Evolutionary conservation across 2,329 filamentous ascomycete genomes (phyloP).

Genomic region (Colletotrichum lindemuthianum): DNA sequence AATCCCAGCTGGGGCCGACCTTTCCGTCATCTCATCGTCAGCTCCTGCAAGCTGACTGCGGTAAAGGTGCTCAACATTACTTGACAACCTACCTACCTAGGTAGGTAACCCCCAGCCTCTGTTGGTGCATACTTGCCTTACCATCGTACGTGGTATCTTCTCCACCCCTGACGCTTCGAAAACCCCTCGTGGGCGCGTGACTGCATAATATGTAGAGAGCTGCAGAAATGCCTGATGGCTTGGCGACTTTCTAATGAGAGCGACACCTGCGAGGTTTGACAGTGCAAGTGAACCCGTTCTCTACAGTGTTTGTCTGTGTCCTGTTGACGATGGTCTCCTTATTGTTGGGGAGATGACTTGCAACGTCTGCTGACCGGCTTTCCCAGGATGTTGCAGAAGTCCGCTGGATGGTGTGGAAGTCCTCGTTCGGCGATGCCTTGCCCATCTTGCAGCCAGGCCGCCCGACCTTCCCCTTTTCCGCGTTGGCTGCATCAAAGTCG

Average conservation of each 20-base stretch:
- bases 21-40: conserved; percentile 3
- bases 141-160: too few species aligned
- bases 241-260: not conserved
- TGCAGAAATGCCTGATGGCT: conserved; percentile 28
- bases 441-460: conserved; percentile 19
- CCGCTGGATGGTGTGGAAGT: not conserved
- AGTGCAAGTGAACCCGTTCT: conserved; percentile 10
- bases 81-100: too few species aligned
- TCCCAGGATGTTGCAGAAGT: conserved; percentile 16
- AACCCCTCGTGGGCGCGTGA: conserved; percentile 17
- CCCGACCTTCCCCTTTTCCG: conserved; percentile 9
- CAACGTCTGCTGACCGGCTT: conserved; percentile 27
- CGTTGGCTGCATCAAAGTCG: conserved; percentile 3
- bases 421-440: conserved; percentile 1
- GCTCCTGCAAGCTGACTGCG: conserved; percentile 8
- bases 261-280: not conserved
- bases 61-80: not conserved
- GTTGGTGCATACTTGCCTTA: too few species aligned
- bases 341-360: conserved; percentile 8
- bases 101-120: too few species aligned
- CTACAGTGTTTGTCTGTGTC: conserved; percentile 30
- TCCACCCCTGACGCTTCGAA: too few species aligned
- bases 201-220: not conserved
- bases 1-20: not conserved
- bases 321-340: not conserved